Evolutionary conservation across 1,139 yeast species (phyloP), one percentile per base, ranked within the genome.

Genomic region (Kodamaea sp.): DNA sequence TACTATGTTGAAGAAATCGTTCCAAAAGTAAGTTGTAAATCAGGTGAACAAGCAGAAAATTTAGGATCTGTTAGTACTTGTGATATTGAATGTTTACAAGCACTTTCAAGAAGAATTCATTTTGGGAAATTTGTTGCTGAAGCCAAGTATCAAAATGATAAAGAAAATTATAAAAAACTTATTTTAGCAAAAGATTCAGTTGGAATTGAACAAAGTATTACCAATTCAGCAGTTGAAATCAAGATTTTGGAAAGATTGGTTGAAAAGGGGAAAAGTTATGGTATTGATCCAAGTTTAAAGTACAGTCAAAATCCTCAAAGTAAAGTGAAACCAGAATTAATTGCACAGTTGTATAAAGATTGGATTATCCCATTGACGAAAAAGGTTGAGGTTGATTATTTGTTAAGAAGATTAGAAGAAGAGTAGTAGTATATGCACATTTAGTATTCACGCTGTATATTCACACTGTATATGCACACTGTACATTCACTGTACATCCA

Each of bases 51-150:
- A 54, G 67, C 73, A 36, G 97, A 90, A 56, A 92, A 90, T 60
- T 72, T 80, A 45, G 98, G 98, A 0, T 84, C 95, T 23, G 88
- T 94, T 31, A 84, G 95, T 1, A 69, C 80, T 29, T 73, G 88
- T 49, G 98, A 92, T 57, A 84, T 92, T 43, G 95, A 85, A 49
- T 79, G 86, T 50, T 71, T 92, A 47, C 97, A 90, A 60, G 82
- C 96, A 5, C 66, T 92, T 35, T 85, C 96, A n/a, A 75, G 98
- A 54, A 77, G 98, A 57, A 88, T 92, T 49, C 98, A 92, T 64
- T 92, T 92, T 63, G 98, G 97, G 37, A 87, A 85, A 62, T 92
- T 92, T 67, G 98, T 92, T 5, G 98, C 98, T 5, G 98, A 92
- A 59, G 84, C 96, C 31, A 92, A 92, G 63, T 92, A 79, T 60